Base-by-base conservation (phyloP, 768 basidiomycete species). In the Russula ochroleuca region DNA sequence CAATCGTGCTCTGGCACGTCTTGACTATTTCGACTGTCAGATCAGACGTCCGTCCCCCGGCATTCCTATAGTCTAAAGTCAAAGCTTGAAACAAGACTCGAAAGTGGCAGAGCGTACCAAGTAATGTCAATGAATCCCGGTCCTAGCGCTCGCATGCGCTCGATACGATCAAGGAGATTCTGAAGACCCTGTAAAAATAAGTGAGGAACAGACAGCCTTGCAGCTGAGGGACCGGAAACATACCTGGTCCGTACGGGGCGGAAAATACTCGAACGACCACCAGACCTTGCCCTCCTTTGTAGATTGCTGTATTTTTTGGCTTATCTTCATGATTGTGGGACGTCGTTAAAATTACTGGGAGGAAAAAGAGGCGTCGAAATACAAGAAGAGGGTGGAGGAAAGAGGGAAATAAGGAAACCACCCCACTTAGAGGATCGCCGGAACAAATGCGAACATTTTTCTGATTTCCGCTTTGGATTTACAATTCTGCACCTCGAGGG, bases 241-340 rank as follows among this genome's bases (percentile, higher is more conserved):
- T 66, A 93, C 92, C 85, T 96, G 94, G 55, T 93, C 93, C 38
- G 94, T 97, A 67, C 94, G 81, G 23, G 92, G 95, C 61, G 97
- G 96, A 72, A 99, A 98, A 78, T 94, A 98, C 73, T 99, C 96
- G 74, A 99, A 98, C 41, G 92, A 94, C 95, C 95, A 99, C 90
- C 94, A 97, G 64, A 92, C 78, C 71, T 92, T 86, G 67, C 88
- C 87, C 70, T 96, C 90, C 73, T 88, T 87, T 65, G 84, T 78
- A 53, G 91, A 91, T 74, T 92, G 85, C 67, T 87, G 81, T 50
- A 98, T 92, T 79, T 96, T 98, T 76, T 94, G 85, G 69, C 87
- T 93, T 75, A 98, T 92, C 84, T 90, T 96, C 93, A 97, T 97
- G 76, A 57, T 57, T 14, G 54, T 14, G 63, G 23, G 40, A 60